These are phyloP conservation scores for Phoenix dactylifera DNA, from an alignment of 176 grass and related monocot genomes.

Conservation along the genomic window DNA sequence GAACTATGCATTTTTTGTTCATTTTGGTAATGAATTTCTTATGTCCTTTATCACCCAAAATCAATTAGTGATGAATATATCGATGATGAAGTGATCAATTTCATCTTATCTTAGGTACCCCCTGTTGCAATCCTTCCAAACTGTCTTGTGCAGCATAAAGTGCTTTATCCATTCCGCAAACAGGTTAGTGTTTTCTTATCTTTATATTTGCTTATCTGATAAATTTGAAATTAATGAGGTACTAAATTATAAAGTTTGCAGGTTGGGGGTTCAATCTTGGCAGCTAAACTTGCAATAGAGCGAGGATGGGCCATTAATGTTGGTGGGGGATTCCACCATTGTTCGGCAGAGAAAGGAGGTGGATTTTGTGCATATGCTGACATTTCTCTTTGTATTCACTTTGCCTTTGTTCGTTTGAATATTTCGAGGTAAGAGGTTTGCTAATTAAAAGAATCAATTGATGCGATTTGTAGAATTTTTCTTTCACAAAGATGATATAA, in stretches of 20 bases:
- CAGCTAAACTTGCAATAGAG: constrained; percentile 75
- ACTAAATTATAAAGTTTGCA: constrained; percentile 11
- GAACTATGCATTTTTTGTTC: no score
- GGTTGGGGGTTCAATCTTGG: constrained; percentile 75
- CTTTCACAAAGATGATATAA: no score
- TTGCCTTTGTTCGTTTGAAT: constrained; percentile 51
- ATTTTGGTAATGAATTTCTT: no score
- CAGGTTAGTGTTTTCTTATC: constrained; percentile 33
- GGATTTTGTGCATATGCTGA: constrained; percentile 78
- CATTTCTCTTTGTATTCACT: constrained; percentile 65
- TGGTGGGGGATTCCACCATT: constrained; percentile 95
- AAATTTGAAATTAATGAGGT: neutral
- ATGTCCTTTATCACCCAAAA: no score
- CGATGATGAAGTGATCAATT: constrained; percentile 7
- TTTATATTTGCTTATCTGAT: no score
- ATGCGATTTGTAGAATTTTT: no score
- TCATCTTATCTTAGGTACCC: constrained; percentile 39
- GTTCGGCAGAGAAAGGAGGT: constrained; percentile 67
- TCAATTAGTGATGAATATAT: neutral
- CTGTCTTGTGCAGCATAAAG: constrained; percentile 57
- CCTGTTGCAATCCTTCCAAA: constrained; percentile 65
- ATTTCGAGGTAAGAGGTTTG: constrained; percentile 42
- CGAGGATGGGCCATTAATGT: constrained; percentile 87
- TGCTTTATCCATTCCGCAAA: constrained; percentile 66
- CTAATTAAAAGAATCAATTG: neutral